phyloP scores from a whole-genome alignment of 2,329 filamentous ascomycete genomes.

The Penicillium frequentans region DNA sequence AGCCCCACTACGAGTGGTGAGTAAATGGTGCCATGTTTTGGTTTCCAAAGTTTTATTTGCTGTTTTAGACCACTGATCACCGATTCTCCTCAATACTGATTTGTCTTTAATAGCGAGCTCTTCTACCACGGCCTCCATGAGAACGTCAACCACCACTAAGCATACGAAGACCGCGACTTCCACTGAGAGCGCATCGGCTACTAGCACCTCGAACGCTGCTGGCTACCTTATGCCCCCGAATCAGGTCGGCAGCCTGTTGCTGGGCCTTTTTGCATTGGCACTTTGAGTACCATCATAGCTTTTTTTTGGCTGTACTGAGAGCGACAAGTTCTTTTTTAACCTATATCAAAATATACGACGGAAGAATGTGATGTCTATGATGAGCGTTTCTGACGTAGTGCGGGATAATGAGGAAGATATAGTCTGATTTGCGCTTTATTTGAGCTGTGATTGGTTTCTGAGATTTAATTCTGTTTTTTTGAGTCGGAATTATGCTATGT shows the following conservation, averaged over 20 bases:
- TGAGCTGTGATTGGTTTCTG: slow-evolving; percentile 1
- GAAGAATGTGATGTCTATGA: slow-evolving; percentile 1
- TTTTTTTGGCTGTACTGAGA: not conserved
- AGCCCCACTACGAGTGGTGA: slow-evolving; percentile 27
- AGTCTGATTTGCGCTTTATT: not conserved
- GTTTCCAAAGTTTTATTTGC: slow-evolving; percentile 12
- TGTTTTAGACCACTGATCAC: not conserved
- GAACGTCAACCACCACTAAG: slow-evolving; percentile 19
- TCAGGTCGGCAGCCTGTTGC: slow-evolving; percentile 28
- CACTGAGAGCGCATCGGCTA: slow-evolving; percentile 22
- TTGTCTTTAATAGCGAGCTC: slow-evolving; percentile 8
- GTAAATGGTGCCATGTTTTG: slow-evolving; percentile 20
- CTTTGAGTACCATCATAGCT: slow-evolving; percentile 16
- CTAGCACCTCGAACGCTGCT: slow-evolving; percentile 26
- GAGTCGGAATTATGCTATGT: slow-evolving; percentile 5
- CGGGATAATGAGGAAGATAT: not conserved
- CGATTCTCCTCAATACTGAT: slow-evolving; percentile 7
- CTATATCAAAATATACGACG: not conserved
- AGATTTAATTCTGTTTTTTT: slow-evolving; percentile 5
- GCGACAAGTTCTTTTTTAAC: not conserved
- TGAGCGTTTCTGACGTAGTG: not conserved
- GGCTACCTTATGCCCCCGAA: slow-evolving; percentile 26
- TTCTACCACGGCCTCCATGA: slow-evolving; percentile 15
- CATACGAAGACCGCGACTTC: slow-evolving; percentile 18
- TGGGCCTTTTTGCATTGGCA: slow-evolving; percentile 27